These are phyloP conservation scores for Penicillium sp. DNA, from an alignment of 2,329 filamentous ascomycete genomes.

Conservation along the genomic window DNA sequence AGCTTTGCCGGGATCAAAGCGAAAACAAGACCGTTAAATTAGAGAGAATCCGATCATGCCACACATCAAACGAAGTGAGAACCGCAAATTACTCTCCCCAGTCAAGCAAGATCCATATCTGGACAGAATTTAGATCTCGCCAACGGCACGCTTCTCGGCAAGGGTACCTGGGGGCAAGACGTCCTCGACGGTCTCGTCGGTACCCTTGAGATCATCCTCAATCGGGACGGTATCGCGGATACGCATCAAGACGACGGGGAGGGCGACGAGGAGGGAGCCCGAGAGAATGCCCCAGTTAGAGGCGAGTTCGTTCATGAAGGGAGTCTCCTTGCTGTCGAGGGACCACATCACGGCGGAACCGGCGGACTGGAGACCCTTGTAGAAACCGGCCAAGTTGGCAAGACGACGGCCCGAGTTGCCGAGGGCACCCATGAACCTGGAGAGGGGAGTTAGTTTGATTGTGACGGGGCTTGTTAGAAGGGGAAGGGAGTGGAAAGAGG, in stretches of 20 bases:
- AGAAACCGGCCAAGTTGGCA: constrained; percentile 86
- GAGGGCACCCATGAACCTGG: constrained; percentile 82
- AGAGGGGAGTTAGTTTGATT: not conserved
- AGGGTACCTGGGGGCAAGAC: constrained; percentile 50
- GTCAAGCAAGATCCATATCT: not conserved
- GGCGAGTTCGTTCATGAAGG: constrained; percentile 72
- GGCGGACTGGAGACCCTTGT: constrained; percentile 84
- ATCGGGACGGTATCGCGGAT: constrained; percentile 74
- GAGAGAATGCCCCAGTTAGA: constrained; percentile 72
- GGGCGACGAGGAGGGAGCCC: constrained; percentile 70
- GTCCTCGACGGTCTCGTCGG: constrained; percentile 76
- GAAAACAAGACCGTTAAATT: not conserved
- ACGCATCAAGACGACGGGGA: constrained; percentile 74
- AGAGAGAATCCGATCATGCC: too few relatives aligned
- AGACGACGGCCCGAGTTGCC: constrained; percentile 89
- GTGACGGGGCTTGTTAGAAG: not conserved
- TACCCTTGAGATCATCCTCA: constrained; percentile 79
- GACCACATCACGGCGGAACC: constrained; percentile 66
- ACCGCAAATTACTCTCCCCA: not conserved
- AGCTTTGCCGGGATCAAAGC: not conserved
- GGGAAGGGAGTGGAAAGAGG: not conserved
- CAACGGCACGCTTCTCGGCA: constrained; percentile 15
- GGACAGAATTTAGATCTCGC: constrained; percentile 13
- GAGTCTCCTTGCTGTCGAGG: constrained; percentile 62
- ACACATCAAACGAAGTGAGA: not conserved